Base-by-base conservation (phyloP, 2,329 filamentous ascomycete species). In the Aureobasidium sp. region DNA sequence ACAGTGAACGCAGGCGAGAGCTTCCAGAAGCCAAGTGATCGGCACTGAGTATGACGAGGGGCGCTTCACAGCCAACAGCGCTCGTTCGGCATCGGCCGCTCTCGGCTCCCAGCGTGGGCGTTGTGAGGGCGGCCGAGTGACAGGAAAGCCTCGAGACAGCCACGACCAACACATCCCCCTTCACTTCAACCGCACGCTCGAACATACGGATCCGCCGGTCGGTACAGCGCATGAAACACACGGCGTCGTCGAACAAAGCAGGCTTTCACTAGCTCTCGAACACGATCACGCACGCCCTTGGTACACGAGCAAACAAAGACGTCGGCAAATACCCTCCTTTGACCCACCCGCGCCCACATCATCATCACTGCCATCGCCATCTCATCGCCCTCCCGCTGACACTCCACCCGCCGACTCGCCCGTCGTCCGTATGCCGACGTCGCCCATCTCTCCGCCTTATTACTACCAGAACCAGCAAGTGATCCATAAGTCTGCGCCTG, bases 361-460 rank as follows among this genome's bases (percentile, higher is more conserved):
- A 29, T 39, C 49, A 51, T 37, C 47, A 25, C 9, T 30, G n/a
- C 1, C 49, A 13, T 21, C 29, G 32, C 32, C 41, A 57, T 39
- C 21, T 13, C 30, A 48, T 42, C 55, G 21, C 21, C 55, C n/a
- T 14, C 9, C 32, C 14, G 6, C 32, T 30, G 25, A 36, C 25
- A 16, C 16, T 32, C 25, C 21, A 9, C 14, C 41, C 21, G 32
- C 14, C 55, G 42, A 44, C 45, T 41, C 25, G 14, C 34, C 13
- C 27, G 39, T 59, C 44, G 36, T 45, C n/a, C 57, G 45, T 42
- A 59, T 59, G 57, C 57, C 57, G 57, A 50, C 57, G 57, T 78
- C 75, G 53, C 77, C 77, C 61, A 75, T 74, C 59, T 76, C 74
- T 59, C 76, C 76, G 61, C 71, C 75, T 57, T 73, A 74, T 69